Conservation (phyloP, 73 alveolate genomes). For the Symbiodinium natans region DNA sequence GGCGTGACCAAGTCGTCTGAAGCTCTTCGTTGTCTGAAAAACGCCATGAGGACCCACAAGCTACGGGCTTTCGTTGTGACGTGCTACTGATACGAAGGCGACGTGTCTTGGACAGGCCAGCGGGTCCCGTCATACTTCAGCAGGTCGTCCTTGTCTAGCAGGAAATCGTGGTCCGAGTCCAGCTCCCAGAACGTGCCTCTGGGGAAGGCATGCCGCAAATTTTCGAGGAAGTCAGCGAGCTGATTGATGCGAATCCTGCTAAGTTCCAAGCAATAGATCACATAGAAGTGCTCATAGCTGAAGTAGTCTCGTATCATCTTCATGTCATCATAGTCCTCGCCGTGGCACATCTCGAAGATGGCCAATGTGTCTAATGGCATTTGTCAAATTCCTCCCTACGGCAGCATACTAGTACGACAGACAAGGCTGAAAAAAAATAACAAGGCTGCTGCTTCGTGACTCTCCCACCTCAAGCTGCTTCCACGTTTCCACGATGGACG, state of each 20-base stretch:
- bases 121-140: conserved; percentile 91
- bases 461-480: conserved; percentile 75
- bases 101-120: too few species aligned
- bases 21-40: not conserved
- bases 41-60: not conserved
- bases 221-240: too few species aligned
- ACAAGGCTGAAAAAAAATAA: not conserved
- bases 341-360: too few species aligned
- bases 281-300: conserved; percentile 99
- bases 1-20: conserved; percentile 93
- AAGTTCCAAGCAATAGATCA: conserved; percentile 97
- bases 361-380: not conserved
- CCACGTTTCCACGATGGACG: conserved; percentile 92
- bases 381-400: not conserved
- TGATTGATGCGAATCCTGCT: too few species aligned
- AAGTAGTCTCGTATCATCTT: conserved; percentile 99
- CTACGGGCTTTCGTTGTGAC: too few species aligned
- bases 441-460: not conserved
- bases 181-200: conserved; percentile 98
- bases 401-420: not conserved
- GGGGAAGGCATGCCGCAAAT: too few species aligned
- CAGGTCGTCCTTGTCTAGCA: conserved; percentile 99
- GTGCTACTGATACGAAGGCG: too few species aligned
- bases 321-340: conserved; percentile 95
- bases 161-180: conserved; percentile 99